Base-by-base conservation (phyloP, 495 filamentous ascomycete species). In the Amphirosellinia nigrospora region DNA sequence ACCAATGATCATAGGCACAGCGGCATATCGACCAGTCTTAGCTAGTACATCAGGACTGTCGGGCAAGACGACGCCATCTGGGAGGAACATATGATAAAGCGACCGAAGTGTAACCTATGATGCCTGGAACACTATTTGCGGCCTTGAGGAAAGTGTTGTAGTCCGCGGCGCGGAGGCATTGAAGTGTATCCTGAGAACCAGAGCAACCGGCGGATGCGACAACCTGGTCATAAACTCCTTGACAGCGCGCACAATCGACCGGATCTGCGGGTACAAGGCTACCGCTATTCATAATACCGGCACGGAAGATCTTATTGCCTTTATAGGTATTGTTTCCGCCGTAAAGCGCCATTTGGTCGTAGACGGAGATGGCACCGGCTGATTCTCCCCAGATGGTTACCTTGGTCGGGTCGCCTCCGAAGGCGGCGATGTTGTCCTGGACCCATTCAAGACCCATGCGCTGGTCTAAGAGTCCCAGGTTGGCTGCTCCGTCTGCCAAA, bases 311-410 rank as follows among this genome's bases (percentile, higher is more conserved):
- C 0, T 87, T 84, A 69, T 89, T 87, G 41, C 87, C 89, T 10
- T 92, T 92, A 80, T 92, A 92, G 0, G 77, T 89, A 77, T 88
- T 86, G 74, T 93, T 78, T 11, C 92, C 91, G 73, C 87, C 85
- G 74, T 91, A 92, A 23, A 93, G 78, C 4, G 86, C 78, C 85
- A 91, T 90, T 68, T 93, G 91, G 73, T 92, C 84, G 52, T 89
- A 86, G 23, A 93, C 90, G 7, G 89, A 92, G 70, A 92, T 92
- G 16, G 88, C 83, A 5, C 92, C 92, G 1, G 91, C 91, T 3
- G 88, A 91, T 74, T 92, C 89, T 48, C 90, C 91, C 87, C 90
- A 92, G 64, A 93, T 90, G 21, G 89, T 92, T 16, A 93, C 91
- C 69, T 85, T 86, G 21, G 79, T 74, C 4, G 89, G 84, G 73